phyloP scores from a whole-genome alignment of 208 protist genomes.

The Leishmania mexicana region DNA sequence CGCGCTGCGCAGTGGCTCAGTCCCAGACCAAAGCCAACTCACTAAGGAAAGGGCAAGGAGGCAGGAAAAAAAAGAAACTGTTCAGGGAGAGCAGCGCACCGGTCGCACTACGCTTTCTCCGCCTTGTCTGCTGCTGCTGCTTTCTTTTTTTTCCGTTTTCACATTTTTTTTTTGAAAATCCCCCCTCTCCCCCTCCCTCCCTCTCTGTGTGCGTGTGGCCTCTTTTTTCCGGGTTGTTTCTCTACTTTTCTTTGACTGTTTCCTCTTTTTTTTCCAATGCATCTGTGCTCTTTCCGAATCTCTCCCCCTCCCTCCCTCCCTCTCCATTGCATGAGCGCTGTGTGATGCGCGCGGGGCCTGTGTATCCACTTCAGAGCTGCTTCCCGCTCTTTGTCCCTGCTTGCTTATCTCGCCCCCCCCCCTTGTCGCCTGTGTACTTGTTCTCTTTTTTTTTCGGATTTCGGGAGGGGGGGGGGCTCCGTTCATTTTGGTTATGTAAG shows the following conservation, averaged over 20 bases:
- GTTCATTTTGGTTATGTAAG: too few species aligned
- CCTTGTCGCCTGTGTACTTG: too few species aligned
- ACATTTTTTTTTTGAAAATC: neutral
- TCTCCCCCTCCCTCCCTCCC: neutral
- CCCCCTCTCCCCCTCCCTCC: neutral
- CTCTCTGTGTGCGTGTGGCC: neutral
- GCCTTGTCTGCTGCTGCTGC: neutral
- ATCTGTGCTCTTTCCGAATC: neutral
- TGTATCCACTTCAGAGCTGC: neutral
- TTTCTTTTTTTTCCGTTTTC: neutral
- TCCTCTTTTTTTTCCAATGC: neutral
- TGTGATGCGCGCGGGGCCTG: neutral
- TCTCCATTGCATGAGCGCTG: neutral
- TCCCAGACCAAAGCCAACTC: neutral
- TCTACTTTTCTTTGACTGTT: neutral
- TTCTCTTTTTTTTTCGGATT: too few species aligned
- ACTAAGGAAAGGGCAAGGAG: neutral
- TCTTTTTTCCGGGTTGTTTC: neutral
- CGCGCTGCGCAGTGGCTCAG: neutral
- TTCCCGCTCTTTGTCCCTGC: too few species aligned
- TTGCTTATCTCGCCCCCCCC: too few species aligned
- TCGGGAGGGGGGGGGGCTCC: too few species aligned
- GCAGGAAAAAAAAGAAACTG: neutral
- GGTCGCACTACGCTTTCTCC: neutral
- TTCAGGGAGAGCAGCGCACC: neutral